Evolutionary conservation across 2,329 filamentous ascomycete genomes (phyloP), one percentile per base, ranked within the genome.

Genomic region (Botryotinia convoluta): DNA sequence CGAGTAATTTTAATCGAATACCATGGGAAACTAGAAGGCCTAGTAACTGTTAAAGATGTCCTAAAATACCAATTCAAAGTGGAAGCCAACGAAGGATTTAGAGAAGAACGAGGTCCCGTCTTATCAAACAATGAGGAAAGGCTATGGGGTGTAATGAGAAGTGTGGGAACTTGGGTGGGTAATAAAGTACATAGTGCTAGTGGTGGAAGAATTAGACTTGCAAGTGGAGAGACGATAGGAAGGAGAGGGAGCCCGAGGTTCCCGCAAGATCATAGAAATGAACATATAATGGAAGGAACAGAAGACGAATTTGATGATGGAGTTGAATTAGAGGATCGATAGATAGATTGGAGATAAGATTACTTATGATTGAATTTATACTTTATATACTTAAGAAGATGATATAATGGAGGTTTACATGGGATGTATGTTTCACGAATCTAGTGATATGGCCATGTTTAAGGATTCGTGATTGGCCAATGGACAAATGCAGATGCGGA

Each of bases 21-120:
- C 80, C 92, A 93, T 74, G 96, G 96, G 22, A 89, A 89, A 68
- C 87, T 99, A 2, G 89, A 88, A 0, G 96, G 96, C 0, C 86
- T 99, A 0, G 93, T 99, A 0, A 99, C 96, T 0, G 93, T 98
- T 75, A 99, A 99, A 82, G 96, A 99, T 81, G 98, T 96, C 78
- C 85, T 99, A 72, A 97, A 96, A 81, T 98, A 97, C 80, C 95
- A 99, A 82, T 97, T 98, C 88, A 97, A 96, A 84, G 93, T 93
- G 0, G 96, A 99, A 82, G 93, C 93, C 14, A 90, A 92, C 60
- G 94, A 96, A 82, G 91, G 93, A 78, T 89, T 89, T 6, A 87
- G 88, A 74, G 89, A 91, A 73, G 71, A 72, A 48, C 44, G 71
- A 59, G 84, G 87, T 62, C 82, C 84, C 12, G 79, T 77, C 39